Evolutionary conservation across 2,329 filamentous ascomycete genomes (phyloP), one percentile per base, ranked within the genome.

Genomic region (Drechslerella coelobrocha): DNA sequence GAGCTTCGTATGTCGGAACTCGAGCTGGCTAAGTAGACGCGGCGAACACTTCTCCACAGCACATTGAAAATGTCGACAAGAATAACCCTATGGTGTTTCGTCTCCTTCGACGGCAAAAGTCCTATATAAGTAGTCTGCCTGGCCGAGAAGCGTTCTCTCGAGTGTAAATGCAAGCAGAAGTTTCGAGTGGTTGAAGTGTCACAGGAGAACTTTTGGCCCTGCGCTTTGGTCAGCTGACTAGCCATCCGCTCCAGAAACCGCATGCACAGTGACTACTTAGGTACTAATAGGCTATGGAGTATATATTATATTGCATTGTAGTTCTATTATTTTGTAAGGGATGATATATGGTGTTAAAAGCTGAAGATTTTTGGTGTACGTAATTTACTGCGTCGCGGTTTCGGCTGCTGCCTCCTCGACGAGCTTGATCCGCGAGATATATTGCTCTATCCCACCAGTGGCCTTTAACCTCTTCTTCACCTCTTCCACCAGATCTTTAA

Each of bases 401-500:
- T 68, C 63, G 17, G 14, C 56, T 17, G 56, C 29, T 12, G 27
- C 19, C 5, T 24, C 29, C 5, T 63, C 66, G 17, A 63, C 53
- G 12, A 71, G 52, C 37, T 54, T 71, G 24, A 71, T 43, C 21
- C 66, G 57, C 48, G 66, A 63, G 29, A 71, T 71, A 29, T 71
- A 71, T 24, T 71, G 59, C 39, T 71, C 66, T 53, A 71, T 62
- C 2, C 66, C 66, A 9, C 52, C 59, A 1, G 66, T 71, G 14
- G 53, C 27, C 48, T 59, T 59, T 27, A 87, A 75, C 68, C 84
- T 78, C 68, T 78, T 78, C 78, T 83, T 85, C 43, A 92, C 82
- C 79, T 91, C 88, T 10, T 81, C 78, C 1, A 87, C 85, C 76
- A 92, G 80, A 61, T 87, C 82, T 29, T 79, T 80, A 73, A 89